Conservation (phyloP, 2,329 filamentous ascomycete species). For the Laburnicola sp. region DNA sequence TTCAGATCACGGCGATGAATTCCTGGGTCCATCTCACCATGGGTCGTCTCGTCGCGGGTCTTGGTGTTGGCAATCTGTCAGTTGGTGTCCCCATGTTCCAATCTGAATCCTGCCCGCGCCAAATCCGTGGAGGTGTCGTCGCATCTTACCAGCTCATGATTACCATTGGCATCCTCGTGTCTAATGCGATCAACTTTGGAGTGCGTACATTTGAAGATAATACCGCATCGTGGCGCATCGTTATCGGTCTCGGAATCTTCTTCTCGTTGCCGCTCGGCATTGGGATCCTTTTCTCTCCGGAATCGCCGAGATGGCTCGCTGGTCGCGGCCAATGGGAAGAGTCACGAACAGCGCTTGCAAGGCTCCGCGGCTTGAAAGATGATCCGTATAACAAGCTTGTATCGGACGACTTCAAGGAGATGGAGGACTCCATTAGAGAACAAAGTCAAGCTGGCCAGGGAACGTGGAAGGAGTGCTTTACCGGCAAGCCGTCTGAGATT, state of each 20-base stretch:
- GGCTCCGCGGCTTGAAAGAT: constrained; percentile 57
- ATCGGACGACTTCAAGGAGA: constrained; percentile 56
- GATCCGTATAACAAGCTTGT: constrained; percentile 52
- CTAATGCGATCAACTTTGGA: constrained; percentile 44
- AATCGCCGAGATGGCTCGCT: constrained; percentile 51
- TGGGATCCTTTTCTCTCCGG: constrained; percentile 36
- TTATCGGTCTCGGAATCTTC: constrained; percentile 38
- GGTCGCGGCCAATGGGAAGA: constrained; percentile 53
- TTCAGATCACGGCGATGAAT: constrained; percentile 48
- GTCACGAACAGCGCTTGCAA: constrained; percentile 55
- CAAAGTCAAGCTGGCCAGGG: constrained; percentile 34
- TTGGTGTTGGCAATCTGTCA: constrained; percentile 50
- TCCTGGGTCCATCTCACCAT: constrained; percentile 54
- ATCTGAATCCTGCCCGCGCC: constrained; percentile 63
- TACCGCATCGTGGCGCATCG: constrained; percentile 41
- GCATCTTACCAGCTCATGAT: constrained; percentile 53
- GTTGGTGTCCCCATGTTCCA: constrained; percentile 70
- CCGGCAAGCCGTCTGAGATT: constrained; percentile 42
- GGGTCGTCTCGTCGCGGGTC: constrained; percentile 49
- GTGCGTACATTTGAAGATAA: constrained; percentile 48
- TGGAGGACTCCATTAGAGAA: constrained; percentile 35
- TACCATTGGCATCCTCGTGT: constrained; percentile 47
- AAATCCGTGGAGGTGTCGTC: constrained; percentile 67
- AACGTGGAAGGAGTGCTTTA: constrained; percentile 38
- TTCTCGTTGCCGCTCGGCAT: constrained; percentile 38